These are phyloP conservation scores for Salpingoeca rosetta DNA, from an alignment of 78 protist species.

Conservation along the genomic window DNA sequence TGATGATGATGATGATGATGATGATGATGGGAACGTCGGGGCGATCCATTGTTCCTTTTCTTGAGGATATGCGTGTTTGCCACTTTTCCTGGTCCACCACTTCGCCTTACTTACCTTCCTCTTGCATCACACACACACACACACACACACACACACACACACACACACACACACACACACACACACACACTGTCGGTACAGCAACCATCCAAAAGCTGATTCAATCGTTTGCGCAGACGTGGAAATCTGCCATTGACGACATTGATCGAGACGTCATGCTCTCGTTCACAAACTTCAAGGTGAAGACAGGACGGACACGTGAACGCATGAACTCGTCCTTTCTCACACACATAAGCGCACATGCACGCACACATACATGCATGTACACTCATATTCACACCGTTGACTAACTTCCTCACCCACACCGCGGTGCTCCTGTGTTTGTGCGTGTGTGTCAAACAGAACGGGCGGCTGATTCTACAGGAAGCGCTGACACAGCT, in stretches of 20 bases:
- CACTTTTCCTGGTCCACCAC: too few relatives aligned
- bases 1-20: too few relatives aligned
- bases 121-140: too few relatives aligned
- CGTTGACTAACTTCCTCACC: not conserved
- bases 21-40: too few relatives aligned
- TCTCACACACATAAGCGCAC: not conserved
- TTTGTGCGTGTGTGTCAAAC: not conserved
- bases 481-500: slow-evolving; percentile 8
- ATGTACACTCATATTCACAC: not conserved
- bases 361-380: not conserved
- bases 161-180: too few relatives aligned
- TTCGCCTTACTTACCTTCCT: too few relatives aligned
- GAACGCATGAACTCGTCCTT: too few relatives aligned
- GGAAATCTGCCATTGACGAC: not conserved
- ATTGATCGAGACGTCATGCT: not conserved
- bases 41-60: too few relatives aligned
- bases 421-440: not conserved
- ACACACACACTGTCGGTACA: too few relatives aligned
- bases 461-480: not conserved
- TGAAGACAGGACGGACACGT: too few relatives aligned
- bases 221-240: not conserved
- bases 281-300: not conserved
- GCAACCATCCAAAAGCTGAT: not conserved
- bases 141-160: too few relatives aligned
- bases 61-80: too few relatives aligned